Conservation (phyloP, 1,284 basidiomycete species). For the Neotropicomus parvogracilis region DNA sequence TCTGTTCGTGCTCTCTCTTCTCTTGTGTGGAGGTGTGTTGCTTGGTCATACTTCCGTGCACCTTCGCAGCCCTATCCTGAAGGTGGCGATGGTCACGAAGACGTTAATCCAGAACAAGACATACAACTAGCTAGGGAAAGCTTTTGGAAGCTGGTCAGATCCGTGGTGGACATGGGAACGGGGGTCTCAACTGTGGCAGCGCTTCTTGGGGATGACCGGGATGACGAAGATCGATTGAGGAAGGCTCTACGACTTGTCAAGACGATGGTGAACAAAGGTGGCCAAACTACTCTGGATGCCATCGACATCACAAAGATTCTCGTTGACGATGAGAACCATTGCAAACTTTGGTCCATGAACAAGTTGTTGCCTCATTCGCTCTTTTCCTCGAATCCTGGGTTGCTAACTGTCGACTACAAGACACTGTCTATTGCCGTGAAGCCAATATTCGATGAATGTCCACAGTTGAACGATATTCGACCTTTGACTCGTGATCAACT, state of each 20-base stretch:
- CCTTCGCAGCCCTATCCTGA: constrained; percentile 35
- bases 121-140: constrained; percentile 35
- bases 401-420: constrained; percentile 57
- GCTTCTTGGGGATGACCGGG: constrained; percentile 41
- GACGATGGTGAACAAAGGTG: constrained; percentile 52
- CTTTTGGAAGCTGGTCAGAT: constrained; percentile 49
- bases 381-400: constrained; percentile 55
- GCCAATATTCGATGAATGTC: constrained; percentile 50
- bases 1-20: constrained; percentile 57
- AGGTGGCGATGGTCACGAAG: constrained; percentile 37
- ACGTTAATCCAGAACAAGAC: constrained; percentile 30
- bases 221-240: constrained; percentile 41
- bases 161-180: constrained; percentile 57
- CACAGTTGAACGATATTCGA: constrained; percentile 49
- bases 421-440: constrained; percentile 44
- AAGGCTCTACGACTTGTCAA: constrained; percentile 47
- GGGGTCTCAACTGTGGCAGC: constrained; percentile 56
- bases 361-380: constrained; percentile 52
- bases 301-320: constrained; percentile 51
- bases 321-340: constrained; percentile 37
- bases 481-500: constrained; percentile 56
- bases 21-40: constrained; percentile 58
- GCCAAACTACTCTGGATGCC: constrained; percentile 47
- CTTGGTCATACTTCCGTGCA: constrained; percentile 63
- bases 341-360: constrained; percentile 41